Evolutionary conservation across 805 yeast genomes (phyloP).

Genomic region (Suhomyces tanzawaensis): DNA sequence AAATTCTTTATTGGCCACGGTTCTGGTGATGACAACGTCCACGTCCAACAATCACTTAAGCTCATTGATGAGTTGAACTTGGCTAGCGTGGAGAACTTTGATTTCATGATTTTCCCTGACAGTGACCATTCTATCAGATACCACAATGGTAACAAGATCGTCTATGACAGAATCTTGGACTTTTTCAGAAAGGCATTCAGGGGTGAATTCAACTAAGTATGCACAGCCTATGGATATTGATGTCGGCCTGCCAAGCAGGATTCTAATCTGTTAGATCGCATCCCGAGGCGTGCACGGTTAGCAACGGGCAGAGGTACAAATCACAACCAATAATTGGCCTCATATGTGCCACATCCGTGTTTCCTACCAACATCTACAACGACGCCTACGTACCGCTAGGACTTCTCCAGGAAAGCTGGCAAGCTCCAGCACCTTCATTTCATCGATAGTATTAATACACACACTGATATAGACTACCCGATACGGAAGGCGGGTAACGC

Average conservation of each 20-base stretch:
- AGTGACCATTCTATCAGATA: slow-evolving; percentile 70
- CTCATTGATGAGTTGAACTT: slow-evolving; percentile 59
- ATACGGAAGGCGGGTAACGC: slow-evolving; percentile 5
- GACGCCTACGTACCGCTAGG: no score
- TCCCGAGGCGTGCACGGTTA: no score
- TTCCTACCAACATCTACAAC: no score
- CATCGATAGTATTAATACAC: neutral
- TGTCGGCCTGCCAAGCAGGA: no score
- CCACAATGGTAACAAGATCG: slow-evolving; percentile 70
- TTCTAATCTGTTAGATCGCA: no score
- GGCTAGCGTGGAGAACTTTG: slow-evolving; percentile 78
- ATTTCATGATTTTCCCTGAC: slow-evolving; percentile 77
- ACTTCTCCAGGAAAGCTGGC: no score
- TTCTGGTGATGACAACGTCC: slow-evolving; percentile 83
- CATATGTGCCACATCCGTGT: no score
- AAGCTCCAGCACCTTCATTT: no score
- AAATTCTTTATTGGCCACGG: slow-evolving; percentile 77
- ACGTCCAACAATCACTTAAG: slow-evolving; percentile 64
- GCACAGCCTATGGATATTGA: neutral
- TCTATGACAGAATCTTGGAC: slow-evolving; percentile 49
- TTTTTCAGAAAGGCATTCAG: slow-evolving; percentile 13
- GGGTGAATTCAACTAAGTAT: slow-evolving; percentile 6
- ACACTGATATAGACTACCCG: neutral
- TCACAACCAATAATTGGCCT: no score
- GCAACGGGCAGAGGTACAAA: no score